These are phyloP conservation scores for Arthrobotrys sinensis DNA, from an alignment of 2,329 filamentous ascomycete species.

Conservation along the genomic window DNA sequence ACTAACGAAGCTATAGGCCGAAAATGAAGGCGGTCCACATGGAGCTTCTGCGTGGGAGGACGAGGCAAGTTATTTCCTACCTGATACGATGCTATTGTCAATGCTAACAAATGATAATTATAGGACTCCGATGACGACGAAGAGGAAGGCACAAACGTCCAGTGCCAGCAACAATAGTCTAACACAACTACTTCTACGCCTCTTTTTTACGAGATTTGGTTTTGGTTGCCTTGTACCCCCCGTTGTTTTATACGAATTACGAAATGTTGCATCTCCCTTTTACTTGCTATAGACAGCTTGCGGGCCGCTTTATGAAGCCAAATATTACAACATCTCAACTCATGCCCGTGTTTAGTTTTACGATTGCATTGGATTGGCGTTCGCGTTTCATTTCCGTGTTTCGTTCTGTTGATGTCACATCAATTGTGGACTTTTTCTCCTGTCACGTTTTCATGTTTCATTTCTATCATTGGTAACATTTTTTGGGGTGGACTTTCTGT, in stretches of 20 bases:
- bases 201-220: background rate
- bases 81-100: slow-evolving; percentile 62
- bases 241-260: slow-evolving; percentile 5
- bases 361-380: slow-evolving; percentile 36
- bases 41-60: slow-evolving; percentile 70
- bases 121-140: slow-evolving; percentile 81
- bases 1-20: slow-evolving; percentile 66
- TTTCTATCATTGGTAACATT: slow-evolving; percentile 28
- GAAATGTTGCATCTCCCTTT: slow-evolving; percentile 7
- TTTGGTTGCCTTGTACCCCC: slow-evolving; percentile 3
- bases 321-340: slow-evolving; percentile 39
- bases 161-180: slow-evolving; percentile 80
- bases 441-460: slow-evolving; percentile 18
- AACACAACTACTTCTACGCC: slow-evolving; percentile 3
- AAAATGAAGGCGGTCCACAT: slow-evolving; percentile 68
- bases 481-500: slow-evolving; percentile 1
- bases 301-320: slow-evolving; percentile 1
- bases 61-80: slow-evolving; percentile 64
- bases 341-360: slow-evolving; percentile 16
- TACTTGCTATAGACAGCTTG: slow-evolving; percentile 15
- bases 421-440: no score
- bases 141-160: slow-evolving; percentile 74
- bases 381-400: slow-evolving; percentile 33
- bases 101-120: slow-evolving; percentile 73
- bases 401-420: slow-evolving; percentile 18